phyloP scores from a whole-genome alignment of 2,329 filamentous ascomycete genomes.

The Dissoconium aciculare region DNA sequence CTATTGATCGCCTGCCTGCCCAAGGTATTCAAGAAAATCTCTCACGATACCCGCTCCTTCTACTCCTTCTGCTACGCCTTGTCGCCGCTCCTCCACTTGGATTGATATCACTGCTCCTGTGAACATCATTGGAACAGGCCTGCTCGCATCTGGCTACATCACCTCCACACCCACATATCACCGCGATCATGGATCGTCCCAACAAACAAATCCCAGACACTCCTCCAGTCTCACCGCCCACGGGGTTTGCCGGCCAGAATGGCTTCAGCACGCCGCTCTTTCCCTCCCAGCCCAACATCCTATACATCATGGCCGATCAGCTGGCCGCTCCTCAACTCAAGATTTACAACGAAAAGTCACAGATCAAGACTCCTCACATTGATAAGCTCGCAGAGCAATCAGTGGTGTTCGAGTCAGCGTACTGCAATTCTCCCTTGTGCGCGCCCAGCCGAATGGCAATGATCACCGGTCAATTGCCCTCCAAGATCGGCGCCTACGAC shows the following conservation, averaged over 20 bases:
- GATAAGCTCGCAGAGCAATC: slow-evolving; percentile 66
- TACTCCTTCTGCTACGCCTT: too few relatives aligned
- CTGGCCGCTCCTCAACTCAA: slow-evolving; percentile 79
- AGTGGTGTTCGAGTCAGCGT: slow-evolving; percentile 84
- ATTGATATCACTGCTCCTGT: too few relatives aligned
- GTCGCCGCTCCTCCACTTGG: too few relatives aligned
- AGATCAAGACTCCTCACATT: slow-evolving; percentile 84
- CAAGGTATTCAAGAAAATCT: too few relatives aligned
- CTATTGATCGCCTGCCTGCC: too few relatives aligned
- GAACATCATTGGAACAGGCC: slow-evolving; percentile 1
- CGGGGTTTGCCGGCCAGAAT: slow-evolving; percentile 25
- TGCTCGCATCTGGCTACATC: neutral
- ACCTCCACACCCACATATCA: too few relatives aligned
- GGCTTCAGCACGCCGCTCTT: slow-evolving; percentile 27
- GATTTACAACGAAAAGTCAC: slow-evolving; percentile 77
- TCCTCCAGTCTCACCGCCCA: slow-evolving; percentile 25
- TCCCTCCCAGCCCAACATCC: slow-evolving; percentile 51
- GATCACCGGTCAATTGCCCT: slow-evolving; percentile 81
- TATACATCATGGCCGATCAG: slow-evolving; percentile 96
- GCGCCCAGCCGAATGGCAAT: slow-evolving; percentile 87
- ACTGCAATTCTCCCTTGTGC: slow-evolving; percentile 86
- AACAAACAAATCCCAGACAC: slow-evolving; percentile 21
- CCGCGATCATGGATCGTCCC: slow-evolving; percentile 16
- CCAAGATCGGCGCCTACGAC: slow-evolving; percentile 83
- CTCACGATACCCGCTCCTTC: too few relatives aligned